Evolutionary conservation across 352 stramenopile genomes (phyloP).

Genomic region (Globisporangium echinulatum): DNA sequence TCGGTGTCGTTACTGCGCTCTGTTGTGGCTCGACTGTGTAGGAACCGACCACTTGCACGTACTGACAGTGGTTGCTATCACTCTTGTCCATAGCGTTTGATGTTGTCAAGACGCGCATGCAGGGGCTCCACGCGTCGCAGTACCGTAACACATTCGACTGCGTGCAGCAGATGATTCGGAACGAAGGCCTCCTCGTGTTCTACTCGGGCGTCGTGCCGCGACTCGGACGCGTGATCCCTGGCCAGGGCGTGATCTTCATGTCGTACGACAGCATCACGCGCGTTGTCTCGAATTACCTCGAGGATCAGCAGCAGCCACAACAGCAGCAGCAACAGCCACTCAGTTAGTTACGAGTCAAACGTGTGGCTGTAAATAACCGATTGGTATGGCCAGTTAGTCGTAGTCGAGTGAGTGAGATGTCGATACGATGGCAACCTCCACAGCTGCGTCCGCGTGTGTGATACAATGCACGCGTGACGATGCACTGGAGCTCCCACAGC

Average conservation of each 20-base stretch:
- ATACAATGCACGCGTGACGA: neutral
- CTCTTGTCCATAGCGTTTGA: slow-evolving; percentile 54
- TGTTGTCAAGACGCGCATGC: slow-evolving; percentile 88
- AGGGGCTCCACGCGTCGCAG: slow-evolving; percentile 68
- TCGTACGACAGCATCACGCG: slow-evolving; percentile 80
- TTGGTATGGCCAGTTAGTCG: no score
- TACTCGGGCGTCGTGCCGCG: slow-evolving; percentile 91
- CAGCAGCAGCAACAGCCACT: neutral
- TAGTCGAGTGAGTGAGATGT: no score
- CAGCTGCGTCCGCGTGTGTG: neutral
- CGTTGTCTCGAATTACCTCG: slow-evolving; percentile 44
- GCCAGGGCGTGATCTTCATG: slow-evolving; percentile 98
- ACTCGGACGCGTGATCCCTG: slow-evolving; percentile 91
- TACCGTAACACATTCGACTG: slow-evolving; percentile 86
- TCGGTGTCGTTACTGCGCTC: no score
- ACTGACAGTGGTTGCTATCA: neutral
- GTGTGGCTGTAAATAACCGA: no score
- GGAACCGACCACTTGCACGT: neutral
- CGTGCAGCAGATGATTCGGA: slow-evolving; percentile 67
- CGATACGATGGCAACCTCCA: slow-evolving; percentile 1
- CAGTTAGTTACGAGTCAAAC: neutral
- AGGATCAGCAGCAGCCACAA: slow-evolving; percentile 9
- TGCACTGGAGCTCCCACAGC: slow-evolving; percentile 1
- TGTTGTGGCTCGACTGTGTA: no score
- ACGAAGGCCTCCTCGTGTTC: slow-evolving; percentile 84